A percentile compares a stretch with the other conserved stretches of the same genome.
Conservation (phyloP, 1,139 yeast genomes). For the Yamadazyma aaseri region DNA sequence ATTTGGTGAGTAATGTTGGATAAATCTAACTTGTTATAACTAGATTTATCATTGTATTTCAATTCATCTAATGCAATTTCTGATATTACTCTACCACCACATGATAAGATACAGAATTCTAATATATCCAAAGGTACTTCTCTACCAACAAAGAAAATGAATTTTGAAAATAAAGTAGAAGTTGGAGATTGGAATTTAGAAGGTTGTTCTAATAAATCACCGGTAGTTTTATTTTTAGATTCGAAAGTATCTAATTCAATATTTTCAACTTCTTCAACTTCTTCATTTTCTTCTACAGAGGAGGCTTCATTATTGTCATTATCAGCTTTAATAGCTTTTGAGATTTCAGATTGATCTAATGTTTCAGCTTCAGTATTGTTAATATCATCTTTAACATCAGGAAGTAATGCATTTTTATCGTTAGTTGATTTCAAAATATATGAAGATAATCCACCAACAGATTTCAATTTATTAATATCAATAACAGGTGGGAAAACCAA, state of each 20-base stretch:
- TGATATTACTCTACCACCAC: conserved; percentile 84
- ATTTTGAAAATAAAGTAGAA: conserved; percentile 65
- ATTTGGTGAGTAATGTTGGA: conserved; percentile 86
- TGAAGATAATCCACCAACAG: conserved; percentile 86
- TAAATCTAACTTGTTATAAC: conserved; percentile 53
- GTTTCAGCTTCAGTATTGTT: conserved; percentile 34
- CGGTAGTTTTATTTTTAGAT: conserved; percentile 59
- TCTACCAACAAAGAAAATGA: conserved; percentile 86
- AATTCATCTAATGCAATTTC: conserved; percentile 87
- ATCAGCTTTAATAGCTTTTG: conserved; percentile 54
- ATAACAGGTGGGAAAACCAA: conserved; percentile 91
- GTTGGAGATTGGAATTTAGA: conserved; percentile 57
- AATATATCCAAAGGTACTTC: conserved; percentile 92
- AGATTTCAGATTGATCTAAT: conserved; percentile 44
- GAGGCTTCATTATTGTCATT: conserved; percentile 33
- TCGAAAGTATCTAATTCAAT: conserved; percentile 68
- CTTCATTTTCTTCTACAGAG: conserved; percentile 31
- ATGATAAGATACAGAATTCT: conserved; percentile 82
- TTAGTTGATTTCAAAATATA: conserved; percentile 59
- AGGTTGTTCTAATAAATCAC: conserved; percentile 83
- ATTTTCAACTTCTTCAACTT: conserved; percentile 43
- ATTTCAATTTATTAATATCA: conserved; percentile 68
- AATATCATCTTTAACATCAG: conserved; percentile 20
- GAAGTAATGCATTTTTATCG: conserved; percentile 40
- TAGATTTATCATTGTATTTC: conserved; percentile 39